Evolutionary conservation across 129 eudicot species (phyloP).

Genomic region (Saussurea involucrata): DNA sequence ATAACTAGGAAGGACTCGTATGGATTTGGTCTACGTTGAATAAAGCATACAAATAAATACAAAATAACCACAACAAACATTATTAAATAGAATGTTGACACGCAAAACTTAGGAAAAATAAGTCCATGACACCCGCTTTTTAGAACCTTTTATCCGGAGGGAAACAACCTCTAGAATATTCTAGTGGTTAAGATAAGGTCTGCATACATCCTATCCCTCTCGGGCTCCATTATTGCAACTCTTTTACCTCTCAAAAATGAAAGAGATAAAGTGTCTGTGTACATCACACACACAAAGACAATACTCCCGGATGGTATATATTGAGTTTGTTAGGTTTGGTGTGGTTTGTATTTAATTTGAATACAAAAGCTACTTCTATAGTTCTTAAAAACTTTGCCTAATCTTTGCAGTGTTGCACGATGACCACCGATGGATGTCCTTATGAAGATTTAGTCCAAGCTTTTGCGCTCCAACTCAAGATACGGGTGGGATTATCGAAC

Average conservation of each 20-base stretch:
- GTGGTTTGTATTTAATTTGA: background rate
- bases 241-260: background rate
- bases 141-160: no score
- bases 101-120: no score
- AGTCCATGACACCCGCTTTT: no score
- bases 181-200: no score
- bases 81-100: no score
- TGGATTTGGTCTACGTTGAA: no score
- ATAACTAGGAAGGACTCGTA: no score
- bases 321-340: background rate
- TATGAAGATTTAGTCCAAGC: conserved; percentile 4
- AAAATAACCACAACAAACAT: no score
- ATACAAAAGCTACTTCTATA: background rate
- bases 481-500: background rate
- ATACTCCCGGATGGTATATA: background rate
- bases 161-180: no score
- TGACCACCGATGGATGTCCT: background rate
- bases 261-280: background rate
- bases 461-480: background rate
- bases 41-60: no score
- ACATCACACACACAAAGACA: background rate
- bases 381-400: background rate
- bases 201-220: no score
- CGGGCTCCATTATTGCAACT: no score
- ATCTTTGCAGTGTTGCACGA: conserved; percentile 10